Conservation (phyloP, 352 stramenopile genomes). For the Globisporangium recalcitrans region DNA sequence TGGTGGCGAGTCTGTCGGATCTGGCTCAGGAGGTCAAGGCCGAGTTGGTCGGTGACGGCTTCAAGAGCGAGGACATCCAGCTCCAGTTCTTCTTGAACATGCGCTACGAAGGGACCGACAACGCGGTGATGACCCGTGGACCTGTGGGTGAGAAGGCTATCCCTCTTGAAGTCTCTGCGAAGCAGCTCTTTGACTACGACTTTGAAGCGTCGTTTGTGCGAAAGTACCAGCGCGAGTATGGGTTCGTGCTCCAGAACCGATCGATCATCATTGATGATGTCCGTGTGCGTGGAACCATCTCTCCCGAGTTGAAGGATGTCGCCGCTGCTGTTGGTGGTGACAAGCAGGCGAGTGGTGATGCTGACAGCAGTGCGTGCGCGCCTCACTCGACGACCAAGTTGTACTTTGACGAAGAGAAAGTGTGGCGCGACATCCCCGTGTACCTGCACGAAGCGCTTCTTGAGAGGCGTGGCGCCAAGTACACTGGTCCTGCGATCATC, state of each 20-base stretch:
- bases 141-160: constrained; percentile 41
- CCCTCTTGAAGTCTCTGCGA: constrained; percentile 22
- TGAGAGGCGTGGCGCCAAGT: constrained; percentile 58
- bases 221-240: constrained; percentile 96
- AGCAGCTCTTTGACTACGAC: constrained; percentile 63
- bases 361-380: constrained; percentile 23
- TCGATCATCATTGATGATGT: constrained; percentile 96
- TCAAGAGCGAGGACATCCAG: constrained; percentile 88
- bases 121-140: constrained; percentile 93
- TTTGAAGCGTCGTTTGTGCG: constrained; percentile 85
- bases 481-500: constrained; percentile 93
- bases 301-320: constrained; percentile 54
- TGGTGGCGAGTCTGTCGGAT: constrained; percentile 43
- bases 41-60: constrained; percentile 72
- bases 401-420: constrained; percentile 79
- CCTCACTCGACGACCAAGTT: constrained; percentile 66
- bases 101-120: constrained; percentile 98
- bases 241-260: constrained; percentile 94
- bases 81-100: constrained; percentile 97
- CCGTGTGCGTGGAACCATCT: constrained; percentile 93
- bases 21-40: constrained; percentile 57
- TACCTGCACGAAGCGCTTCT: constrained; percentile 91
- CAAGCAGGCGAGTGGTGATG: no score
- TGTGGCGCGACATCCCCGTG: constrained; percentile 84
- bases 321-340: neutral